Conservation (phyloP, 2,329 filamentous ascomycete species). For the Scedosporium aurantiacum region DNA sequence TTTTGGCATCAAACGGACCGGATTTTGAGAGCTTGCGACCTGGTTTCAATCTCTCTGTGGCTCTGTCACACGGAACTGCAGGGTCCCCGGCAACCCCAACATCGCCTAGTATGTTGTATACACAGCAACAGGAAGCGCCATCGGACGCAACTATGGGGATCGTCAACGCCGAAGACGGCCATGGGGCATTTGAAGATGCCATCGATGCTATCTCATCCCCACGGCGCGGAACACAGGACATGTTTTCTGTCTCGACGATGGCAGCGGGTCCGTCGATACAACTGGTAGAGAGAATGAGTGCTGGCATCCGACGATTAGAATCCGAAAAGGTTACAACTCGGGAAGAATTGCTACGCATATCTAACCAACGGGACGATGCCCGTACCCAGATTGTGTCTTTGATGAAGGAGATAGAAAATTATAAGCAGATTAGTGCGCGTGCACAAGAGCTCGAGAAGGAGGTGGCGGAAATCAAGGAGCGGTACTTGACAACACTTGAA, state of each 20-base stretch:
- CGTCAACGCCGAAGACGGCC: conserved; percentile 21
- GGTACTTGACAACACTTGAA: conserved; percentile 86
- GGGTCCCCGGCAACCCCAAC: background rate
- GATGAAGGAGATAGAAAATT: conserved; percentile 72
- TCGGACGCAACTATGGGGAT: background rate
- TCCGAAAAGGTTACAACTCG: conserved; percentile 80
- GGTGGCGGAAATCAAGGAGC: conserved; percentile 55
- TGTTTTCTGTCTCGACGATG: conserved; percentile 80
- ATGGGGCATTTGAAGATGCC: conserved; percentile 26
- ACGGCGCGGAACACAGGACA: conserved; percentile 65
- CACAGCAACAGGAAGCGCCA: background rate
- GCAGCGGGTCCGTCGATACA: conserved; percentile 89
- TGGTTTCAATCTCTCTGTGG: background rate
- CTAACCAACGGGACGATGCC: conserved; percentile 81
- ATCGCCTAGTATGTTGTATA: background rate
- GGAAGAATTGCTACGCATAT: conserved; percentile 73
- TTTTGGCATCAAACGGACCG: background rate
- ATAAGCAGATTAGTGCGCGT: conserved; percentile 25
- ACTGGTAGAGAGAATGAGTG: conserved; percentile 91
- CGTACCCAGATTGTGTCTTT: conserved; percentile 80
- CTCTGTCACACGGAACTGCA: background rate
- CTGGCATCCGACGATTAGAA: conserved; percentile 80
- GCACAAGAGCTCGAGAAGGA: conserved; percentile 57
- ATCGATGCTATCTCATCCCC: conserved; percentile 26
- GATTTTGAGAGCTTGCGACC: background rate